Evolutionary conservation across 1,284 basidiomycete species (phyloP).

Genomic region (Rhodotorula sp.): DNA sequence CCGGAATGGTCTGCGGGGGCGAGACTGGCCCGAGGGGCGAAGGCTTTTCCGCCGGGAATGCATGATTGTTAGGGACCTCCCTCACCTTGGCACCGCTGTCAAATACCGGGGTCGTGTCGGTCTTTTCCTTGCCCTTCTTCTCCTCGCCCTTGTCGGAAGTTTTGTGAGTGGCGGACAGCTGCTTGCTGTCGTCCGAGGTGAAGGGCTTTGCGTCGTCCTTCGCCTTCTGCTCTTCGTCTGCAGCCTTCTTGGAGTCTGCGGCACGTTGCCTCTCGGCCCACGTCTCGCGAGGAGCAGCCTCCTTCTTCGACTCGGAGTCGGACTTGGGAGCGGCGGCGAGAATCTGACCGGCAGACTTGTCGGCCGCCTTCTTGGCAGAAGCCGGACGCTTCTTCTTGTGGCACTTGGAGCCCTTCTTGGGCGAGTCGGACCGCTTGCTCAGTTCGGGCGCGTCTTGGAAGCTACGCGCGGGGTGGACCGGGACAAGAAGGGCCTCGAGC

Average conservation of each 20-base stretch:
- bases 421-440: not conserved
- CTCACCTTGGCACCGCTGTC: constrained; percentile 8
- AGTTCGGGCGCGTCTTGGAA: not conserved
- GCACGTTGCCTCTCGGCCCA: constrained; percentile 5
- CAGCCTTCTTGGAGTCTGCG: not conserved
- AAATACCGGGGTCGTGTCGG: constrained; percentile 1
- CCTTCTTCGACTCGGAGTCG: not conserved
- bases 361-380: not conserved
- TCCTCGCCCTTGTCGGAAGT: not conserved
- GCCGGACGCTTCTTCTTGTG: constrained; percentile 1
- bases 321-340: not conserved
- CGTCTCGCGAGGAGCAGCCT: constrained; percentile 1
- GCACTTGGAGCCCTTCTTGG: not conserved
- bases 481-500: not conserved
- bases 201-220: not conserved
- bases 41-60: not conserved
- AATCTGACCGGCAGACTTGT: constrained; percentile 5
- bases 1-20: too few relatives aligned
- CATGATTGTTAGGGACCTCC: not conserved
- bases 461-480: not conserved
- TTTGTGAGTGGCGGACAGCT: not conserved
- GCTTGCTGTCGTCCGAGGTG: not conserved
- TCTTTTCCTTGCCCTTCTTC: not conserved
- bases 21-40: too few relatives aligned
- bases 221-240: not conserved